A percentile compares a stretch with the other conserved stretches of the same genome.
phyloP scores from a whole-genome alignment of 148 eudicot species.

The Cornus florida region DNA sequence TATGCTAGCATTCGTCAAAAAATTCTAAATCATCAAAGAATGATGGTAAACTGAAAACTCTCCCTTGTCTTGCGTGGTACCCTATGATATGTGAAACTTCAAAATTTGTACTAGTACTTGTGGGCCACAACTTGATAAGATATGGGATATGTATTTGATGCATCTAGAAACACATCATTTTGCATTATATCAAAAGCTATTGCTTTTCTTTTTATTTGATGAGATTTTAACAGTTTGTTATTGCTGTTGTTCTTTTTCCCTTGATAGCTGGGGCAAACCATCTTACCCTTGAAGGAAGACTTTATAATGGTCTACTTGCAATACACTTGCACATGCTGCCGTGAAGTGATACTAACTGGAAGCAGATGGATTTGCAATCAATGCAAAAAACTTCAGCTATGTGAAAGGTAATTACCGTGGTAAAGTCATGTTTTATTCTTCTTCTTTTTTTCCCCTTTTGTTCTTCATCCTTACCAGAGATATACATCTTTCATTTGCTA shows the following conservation, averaged over 20 bases:
- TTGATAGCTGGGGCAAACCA: conserved; percentile 60
- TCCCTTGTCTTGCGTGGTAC: no score
- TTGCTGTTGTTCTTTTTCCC: neutral
- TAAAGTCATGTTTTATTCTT: neutral
- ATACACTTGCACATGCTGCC: conserved; percentile 59
- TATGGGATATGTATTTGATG: no score
- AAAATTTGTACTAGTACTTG: no score
- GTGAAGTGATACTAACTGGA: conserved; percentile 68
- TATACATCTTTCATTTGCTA: no score
- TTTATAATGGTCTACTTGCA: conserved; percentile 75
- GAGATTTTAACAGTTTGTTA: neutral
- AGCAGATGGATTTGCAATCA: conserved; percentile 63
- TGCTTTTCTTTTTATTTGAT: neutral
- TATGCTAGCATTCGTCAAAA: no score
- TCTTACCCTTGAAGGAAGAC: conserved; percentile 64
- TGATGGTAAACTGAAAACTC: no score
- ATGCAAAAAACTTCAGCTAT: conserved; percentile 71
- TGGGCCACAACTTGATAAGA: no score
- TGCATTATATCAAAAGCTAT: neutral
- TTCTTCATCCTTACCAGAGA: neutral
- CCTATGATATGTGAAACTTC: no score
- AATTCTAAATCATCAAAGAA: no score
- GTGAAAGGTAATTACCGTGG: conserved; percentile 63
- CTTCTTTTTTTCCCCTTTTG: neutral
- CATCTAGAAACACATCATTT: no score